These are phyloP conservation scores for Solanum phureja DNA, from an alignment of 257 asterid species.

Conservation along the genomic window DNA sequence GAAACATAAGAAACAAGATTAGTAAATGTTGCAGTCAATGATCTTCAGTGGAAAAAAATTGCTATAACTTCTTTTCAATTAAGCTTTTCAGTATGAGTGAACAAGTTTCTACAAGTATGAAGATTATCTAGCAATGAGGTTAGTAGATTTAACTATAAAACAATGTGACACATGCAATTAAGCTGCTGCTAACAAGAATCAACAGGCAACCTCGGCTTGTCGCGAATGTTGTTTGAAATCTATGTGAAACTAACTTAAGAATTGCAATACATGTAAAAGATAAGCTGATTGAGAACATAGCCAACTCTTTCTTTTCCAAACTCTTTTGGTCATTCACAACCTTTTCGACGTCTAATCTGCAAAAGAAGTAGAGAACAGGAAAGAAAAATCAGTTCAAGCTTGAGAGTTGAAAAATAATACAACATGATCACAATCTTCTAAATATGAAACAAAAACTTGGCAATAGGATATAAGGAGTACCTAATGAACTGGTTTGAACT, in stretches of 20 bases:
- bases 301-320: conserved; percentile 62
- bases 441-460: neutral
- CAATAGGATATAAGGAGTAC: no score
- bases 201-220: conserved; percentile 53
- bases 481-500: no score
- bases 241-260: conserved; percentile 27
- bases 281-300: conserved; percentile 36
- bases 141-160: conserved; percentile 13
- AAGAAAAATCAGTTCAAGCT: neutral
- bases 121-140: neutral
- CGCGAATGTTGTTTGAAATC: conserved; percentile 12
- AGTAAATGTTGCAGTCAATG: neutral
- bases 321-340: conserved; percentile 43
- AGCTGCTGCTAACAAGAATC: conserved; percentile 53
- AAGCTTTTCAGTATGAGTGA: neutral
- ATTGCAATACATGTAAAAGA: conserved; percentile 48
- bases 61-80: neutral
- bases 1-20: neutral
- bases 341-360: conserved; percentile 72
- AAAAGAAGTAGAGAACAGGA: neutral
- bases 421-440: neutral
- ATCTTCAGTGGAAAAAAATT: neutral
- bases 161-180: conserved; percentile 55
- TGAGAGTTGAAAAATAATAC: neutral
- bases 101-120: neutral